Base-by-base conservation (phyloP, 768 basidiomycete genomes). In the Asterophora parasitica region DNA sequence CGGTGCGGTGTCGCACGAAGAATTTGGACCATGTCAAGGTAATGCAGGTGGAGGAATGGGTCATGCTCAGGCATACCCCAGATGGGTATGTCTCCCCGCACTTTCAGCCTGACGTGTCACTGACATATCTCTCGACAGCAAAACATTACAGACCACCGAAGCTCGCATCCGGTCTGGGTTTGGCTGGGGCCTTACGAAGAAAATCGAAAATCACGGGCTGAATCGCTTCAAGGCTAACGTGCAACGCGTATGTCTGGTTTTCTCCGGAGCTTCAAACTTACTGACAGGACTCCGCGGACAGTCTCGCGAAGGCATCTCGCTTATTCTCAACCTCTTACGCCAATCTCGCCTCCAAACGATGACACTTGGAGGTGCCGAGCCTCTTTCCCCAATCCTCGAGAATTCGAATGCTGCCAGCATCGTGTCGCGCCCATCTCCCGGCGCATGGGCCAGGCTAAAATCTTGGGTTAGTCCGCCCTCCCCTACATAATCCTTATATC, bases 1-100 rank as follows among this genome's bases (percentile, higher is more conserved):
- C 81, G 15, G 79, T 96, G 57, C 73, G 76, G 50, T 92, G 88
- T 58, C 73, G 75, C 50, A 95, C 94, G 13, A 84, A 81, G 65
- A 98, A 98, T 65, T 73, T 98, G 47, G 92, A 95, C 64, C 89
- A 94, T 67, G 85, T 91, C 61, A 95, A 93, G 69, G 79, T 95
- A 43, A 86, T 98, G 89, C 83, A 90, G 59, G 85, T 95, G 28
- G 82, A 91, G 53, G 94, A 98, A 66, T 81, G 79, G 4, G 83
- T 88, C 16, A 72, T 77, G 44, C 79, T 95, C 55, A 72, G 75
- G 31, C 87, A 88, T 54, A 74, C 78, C 27, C 65, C 72, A 1
- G 82, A 86, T 54, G 85, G 87, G 92, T 92, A 51, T 41, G 79
- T 66, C 27, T 41, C n/a, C 41, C 47, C 31, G 45, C 8, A 7